Conservation (phyloP, 768 basidiomycete genomes). For the Rhodotorula sphaerocarpa region DNA sequence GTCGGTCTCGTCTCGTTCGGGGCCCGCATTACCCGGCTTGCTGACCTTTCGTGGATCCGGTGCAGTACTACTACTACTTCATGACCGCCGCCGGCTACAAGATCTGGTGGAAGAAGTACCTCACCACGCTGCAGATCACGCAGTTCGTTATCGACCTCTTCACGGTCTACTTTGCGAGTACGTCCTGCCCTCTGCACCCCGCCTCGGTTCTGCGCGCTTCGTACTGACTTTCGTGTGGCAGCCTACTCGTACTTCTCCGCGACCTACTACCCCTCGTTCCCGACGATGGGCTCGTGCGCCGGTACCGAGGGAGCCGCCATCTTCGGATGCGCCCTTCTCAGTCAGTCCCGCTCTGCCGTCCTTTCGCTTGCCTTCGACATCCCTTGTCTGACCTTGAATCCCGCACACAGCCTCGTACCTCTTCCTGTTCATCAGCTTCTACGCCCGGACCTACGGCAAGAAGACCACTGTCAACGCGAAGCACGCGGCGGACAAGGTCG, state of each 20-base stretch:
- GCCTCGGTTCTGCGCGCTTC: neutral
- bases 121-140: slow-evolving; percentile 90
- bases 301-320: slow-evolving; percentile 81
- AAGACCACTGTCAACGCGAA: slow-evolving; percentile 47
- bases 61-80: slow-evolving; percentile 93
- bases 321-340: slow-evolving; percentile 79
- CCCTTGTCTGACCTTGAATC: neutral
- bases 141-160: slow-evolving; percentile 90
- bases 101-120: slow-evolving; percentile 99
- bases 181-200: slow-evolving; percentile 45
- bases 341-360: neutral
- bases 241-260: slow-evolving; percentile 74
- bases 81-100: slow-evolving; percentile 83
- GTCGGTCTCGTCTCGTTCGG: no score
- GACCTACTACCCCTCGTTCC: slow-evolving; percentile 53
- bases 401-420: slow-evolving; percentile 59
- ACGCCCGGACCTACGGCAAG: slow-evolving; percentile 27
- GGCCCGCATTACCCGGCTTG: no score
- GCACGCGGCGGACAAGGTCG: slow-evolving; percentile 46
- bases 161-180: slow-evolving; percentile 90
- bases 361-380: neutral
- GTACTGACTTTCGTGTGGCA: slow-evolving; percentile 36
- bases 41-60: slow-evolving; percentile 48
- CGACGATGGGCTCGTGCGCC: slow-evolving; percentile 70
- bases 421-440: slow-evolving; percentile 70